Evolutionary conservation across 495 filamentous ascomycete species (phyloP).

Genomic region (Penicillium simplicissimum): DNA sequence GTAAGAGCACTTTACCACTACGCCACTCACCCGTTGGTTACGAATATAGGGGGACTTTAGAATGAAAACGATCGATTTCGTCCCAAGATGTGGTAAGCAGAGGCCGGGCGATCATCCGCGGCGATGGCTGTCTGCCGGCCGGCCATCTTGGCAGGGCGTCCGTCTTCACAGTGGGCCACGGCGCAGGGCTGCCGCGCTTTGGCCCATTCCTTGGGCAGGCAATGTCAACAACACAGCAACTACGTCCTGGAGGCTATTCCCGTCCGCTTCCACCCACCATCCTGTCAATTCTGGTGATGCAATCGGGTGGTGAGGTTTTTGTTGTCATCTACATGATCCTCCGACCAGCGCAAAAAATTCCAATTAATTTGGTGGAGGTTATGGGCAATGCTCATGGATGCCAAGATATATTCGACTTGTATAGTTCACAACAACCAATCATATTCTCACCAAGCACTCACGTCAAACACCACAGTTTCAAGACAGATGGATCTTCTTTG

Average conservation of each 20-base stretch:
- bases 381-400: neutral
- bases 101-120: too few species aligned
- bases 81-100: too few species aligned
- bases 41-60: neutral
- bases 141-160: neutral
- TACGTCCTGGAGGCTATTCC: slow-evolving; percentile 2
- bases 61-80: too few species aligned
- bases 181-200: neutral
- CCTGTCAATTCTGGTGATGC: neutral
- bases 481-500: too few species aligned
- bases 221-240: slow-evolving; percentile 2
- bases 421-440: neutral
- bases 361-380: neutral
- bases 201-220: neutral
- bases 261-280: neutral
- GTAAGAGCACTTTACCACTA: neutral
- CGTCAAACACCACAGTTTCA: neutral
- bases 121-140: too few species aligned
- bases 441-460: neutral
- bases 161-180: neutral
- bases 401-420: neutral
- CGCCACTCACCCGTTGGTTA: slow-evolving; percentile 4
- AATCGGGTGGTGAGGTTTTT: slow-evolving; percentile 1
- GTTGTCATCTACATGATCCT: neutral
- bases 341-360: neutral